Evolutionary conservation across 176 grass and related monocot genomes (phyloP).

Genomic region (Alloteropsis semialata): DNA sequence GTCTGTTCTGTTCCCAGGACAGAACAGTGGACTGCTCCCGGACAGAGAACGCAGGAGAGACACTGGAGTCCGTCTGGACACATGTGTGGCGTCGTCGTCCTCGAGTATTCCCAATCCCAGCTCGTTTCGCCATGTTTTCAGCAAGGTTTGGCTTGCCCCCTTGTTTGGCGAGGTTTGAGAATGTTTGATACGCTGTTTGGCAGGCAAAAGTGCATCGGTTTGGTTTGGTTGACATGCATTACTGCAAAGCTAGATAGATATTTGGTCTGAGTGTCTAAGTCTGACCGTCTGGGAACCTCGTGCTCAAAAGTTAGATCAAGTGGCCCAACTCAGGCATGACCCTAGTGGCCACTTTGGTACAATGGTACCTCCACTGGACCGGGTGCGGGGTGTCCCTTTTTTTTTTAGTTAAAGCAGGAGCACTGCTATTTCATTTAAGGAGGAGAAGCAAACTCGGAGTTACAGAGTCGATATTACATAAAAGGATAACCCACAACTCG

Average conservation of each 20-base stretch:
- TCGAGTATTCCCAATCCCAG: not conserved
- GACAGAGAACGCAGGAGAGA: not conserved
- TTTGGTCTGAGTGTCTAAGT: not conserved
- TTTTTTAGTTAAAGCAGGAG: too few species aligned
- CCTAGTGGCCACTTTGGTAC: not conserved
- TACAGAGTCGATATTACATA: too few species aligned
- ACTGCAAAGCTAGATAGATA: not conserved
- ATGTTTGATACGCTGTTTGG: not conserved
- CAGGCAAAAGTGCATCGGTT: not conserved
- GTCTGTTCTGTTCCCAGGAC: not conserved
- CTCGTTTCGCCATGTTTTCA: not conserved
- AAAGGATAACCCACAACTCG: too few species aligned
- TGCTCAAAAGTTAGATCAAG: not conserved
- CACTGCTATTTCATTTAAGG: too few species aligned
- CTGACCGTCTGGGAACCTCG: too few species aligned
- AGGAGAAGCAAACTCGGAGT: too few species aligned
- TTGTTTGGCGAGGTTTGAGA: not conserved
- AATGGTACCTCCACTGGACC: not conserved
- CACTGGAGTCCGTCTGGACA: not conserved
- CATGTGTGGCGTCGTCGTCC: not conserved
- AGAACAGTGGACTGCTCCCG: not conserved
- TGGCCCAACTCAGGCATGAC: not conserved
- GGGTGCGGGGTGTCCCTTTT: not conserved
- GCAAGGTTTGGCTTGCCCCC: not conserved
- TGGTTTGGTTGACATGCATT: not conserved